phyloP scores from a whole-genome alignment of 202 grass and related monocot species.

The Carex sylvatica region DNA sequence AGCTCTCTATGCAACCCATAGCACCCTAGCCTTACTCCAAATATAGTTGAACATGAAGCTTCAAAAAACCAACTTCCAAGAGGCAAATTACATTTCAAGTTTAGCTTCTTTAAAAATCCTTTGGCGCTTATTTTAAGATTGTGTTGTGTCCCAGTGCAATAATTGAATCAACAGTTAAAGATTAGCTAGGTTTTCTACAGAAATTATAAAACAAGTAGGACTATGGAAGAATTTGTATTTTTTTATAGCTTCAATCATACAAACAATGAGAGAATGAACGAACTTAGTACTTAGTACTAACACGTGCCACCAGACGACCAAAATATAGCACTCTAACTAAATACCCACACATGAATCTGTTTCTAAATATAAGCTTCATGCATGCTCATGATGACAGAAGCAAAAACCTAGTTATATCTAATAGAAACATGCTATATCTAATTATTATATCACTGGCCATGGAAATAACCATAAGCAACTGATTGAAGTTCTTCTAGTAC shows the following conservation, averaged over 20 bases:
- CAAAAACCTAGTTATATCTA: conserved; percentile 24
- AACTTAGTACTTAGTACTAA: conserved; percentile 21
- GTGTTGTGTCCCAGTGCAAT: conserved; percentile 6
- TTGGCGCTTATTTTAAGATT: conserved; percentile 15
- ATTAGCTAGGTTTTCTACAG: not conserved
- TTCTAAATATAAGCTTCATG: conserved; percentile 35
- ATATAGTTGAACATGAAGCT: not conserved
- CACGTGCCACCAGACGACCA: conserved; percentile 11
- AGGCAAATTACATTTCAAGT: not conserved
- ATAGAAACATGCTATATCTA: conserved; percentile 21
- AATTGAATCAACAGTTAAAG: conserved; percentile 4
- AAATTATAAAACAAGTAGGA: conserved; percentile 14
- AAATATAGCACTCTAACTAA: conserved; percentile 17
- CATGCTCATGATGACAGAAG: conserved; percentile 25
- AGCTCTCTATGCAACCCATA: too few species aligned
- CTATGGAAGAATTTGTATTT: conserved; percentile 12
- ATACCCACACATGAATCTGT: conserved; percentile 35
- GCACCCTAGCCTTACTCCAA: too few species aligned
- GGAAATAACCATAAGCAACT: conserved; percentile 25
- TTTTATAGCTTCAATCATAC: conserved; percentile 29
- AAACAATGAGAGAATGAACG: conserved; percentile 29
- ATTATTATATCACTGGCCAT: conserved; percentile 20
- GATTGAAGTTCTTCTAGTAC: conserved; percentile 18
- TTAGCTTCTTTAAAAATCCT: not conserved
- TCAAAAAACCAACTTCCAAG: not conserved